Evolutionary conservation across 2,329 filamentous ascomycete species (phyloP), one percentile per base, ranked within the genome.

Genomic region (Fusarium sp.): DNA sequence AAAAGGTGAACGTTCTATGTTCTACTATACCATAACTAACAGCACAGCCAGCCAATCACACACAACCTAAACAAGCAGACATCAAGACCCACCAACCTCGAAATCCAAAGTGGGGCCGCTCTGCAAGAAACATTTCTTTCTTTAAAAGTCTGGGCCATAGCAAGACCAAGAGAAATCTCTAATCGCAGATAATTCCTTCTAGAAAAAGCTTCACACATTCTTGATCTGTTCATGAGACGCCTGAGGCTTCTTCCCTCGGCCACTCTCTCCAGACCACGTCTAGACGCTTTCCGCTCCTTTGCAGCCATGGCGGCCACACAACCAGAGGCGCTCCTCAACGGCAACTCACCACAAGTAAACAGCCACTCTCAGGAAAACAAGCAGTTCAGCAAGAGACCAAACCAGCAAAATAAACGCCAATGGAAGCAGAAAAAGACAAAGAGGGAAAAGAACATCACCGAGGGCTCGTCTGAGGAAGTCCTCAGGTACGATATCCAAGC

Each of bases 401-500:
- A 63, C 9, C 54, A 57, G 21, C 63, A 63, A 23, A 63, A 59
- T 1, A 64, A 65, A 29, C 66, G 69, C 27, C 55, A 65, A 31
- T 71, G 70, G 68, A 76, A 78, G 63, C 72, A 77, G 48, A 83
- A 83, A 67, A 84, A 84, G 73, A 80, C 79, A 35, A 86, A 84
- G 79, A 81, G 82, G 52, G 82, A 85, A 69, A 81, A 81, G 61
- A 83, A 84, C 65, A 88, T 83, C 59, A 84, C 83, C 37, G 84
- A 84, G 60, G 88, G 86, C 9, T 85, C 86, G 0, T 79, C 80
- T 17, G 89, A 92, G 57, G 87, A 92, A 70, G 85, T 92, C 42
- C 78, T 92, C 41, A 77, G 83, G 44, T 75, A 81, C 45, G 89
- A 92, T 70, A 80, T 92, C 42, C 78, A 85, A 47, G 78, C 79